Percentiles rank a stretch among this genome's conserved stretches.
These are phyloP conservation scores for Zygnema cylindricum DNA, from an alignment of 139 green algal species.

Conservation along the genomic window DNA sequence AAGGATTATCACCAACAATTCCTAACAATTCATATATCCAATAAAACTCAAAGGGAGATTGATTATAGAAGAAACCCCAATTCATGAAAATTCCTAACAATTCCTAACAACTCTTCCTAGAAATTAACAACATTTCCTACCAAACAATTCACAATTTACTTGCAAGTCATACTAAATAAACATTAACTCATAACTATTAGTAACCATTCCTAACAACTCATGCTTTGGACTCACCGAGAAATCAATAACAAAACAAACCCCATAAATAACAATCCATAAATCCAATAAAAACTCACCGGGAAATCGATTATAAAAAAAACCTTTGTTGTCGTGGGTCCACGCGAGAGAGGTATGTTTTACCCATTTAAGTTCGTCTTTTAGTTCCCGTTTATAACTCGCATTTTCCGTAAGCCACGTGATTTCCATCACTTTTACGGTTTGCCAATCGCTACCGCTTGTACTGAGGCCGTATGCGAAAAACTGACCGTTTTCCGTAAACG, in stretches of 20 bases:
- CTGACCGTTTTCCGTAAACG: slow-evolving; percentile 80
- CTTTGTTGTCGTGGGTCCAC: slow-evolving; percentile 89
- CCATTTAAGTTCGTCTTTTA: slow-evolving; percentile 78
- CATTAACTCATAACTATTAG: no score
- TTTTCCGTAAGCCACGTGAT: slow-evolving; percentile 50
- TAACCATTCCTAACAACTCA: not conserved
- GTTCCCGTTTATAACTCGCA: slow-evolving; percentile 61
- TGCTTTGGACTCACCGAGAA: not conserved
- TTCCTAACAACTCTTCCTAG: no score
- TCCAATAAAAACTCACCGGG: not conserved
- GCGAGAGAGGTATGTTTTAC: slow-evolving; percentile 84
- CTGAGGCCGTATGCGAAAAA: slow-evolving; percentile 77
- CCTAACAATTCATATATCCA: no score
- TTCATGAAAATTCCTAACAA: no score
- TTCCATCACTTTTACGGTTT: slow-evolving; percentile 38
- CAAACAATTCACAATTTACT: no score
- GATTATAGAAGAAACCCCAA: no score
- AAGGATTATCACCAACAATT: no score
- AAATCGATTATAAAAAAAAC: slow-evolving; percentile 92
- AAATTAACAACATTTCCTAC: no score
- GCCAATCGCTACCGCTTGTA: slow-evolving; percentile 72
- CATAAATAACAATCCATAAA: not conserved
- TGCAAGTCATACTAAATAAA: no score
- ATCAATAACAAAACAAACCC: not conserved
- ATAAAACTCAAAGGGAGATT: no score